A percentile compares a stretch with the other conserved stretches of the same genome.
Conservation (phyloP, 495 filamentous ascomycete species). For the Hyaloscypha finlandica region DNA sequence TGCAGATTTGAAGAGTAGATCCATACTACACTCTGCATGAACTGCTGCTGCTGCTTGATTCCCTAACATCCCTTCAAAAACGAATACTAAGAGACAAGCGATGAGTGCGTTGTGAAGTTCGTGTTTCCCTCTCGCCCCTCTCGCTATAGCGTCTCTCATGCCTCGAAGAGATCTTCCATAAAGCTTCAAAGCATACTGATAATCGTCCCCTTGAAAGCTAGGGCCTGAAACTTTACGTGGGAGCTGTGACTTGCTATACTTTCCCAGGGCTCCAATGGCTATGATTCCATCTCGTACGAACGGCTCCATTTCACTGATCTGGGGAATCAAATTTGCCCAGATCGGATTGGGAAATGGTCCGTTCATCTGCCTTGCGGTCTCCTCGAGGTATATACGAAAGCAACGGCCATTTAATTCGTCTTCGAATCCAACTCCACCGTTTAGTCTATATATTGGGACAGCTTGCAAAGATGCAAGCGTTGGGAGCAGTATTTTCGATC, state of each 20-base stretch:
- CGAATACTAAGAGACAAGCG: slow-evolving; percentile 23
- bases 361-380: slow-evolving; percentile 2
- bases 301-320: slow-evolving; percentile 16
- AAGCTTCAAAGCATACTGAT: slow-evolving; percentile 14
- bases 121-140: slow-evolving; percentile 15
- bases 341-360: slow-evolving; percentile 14
- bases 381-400: slow-evolving; percentile 15
- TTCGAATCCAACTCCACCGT: neutral
- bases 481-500: neutral
- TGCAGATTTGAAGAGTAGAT: slow-evolving; percentile 10
- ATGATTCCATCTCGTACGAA: slow-evolving; percentile 18
- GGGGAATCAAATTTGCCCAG: slow-evolving; percentile 21
- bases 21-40: slow-evolving; percentile 22
- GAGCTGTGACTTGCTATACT: neutral
- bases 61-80: slow-evolving; percentile 23
- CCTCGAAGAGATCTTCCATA: slow-evolving; percentile 22
- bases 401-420: slow-evolving; percentile 6
- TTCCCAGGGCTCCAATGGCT: slow-evolving; percentile 21
- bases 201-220: neutral
- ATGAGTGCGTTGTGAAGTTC: slow-evolving; percentile 19
- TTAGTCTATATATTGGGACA: neutral
- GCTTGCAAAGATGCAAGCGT: neutral
- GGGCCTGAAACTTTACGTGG: neutral
- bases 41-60: slow-evolving; percentile 5
- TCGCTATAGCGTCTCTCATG: slow-evolving; percentile 21